Evolutionary conservation across 2,329 filamentous ascomycete species (phyloP), one percentile per base, ranked within the genome.

Genomic region (Penicillium sp.): DNA sequence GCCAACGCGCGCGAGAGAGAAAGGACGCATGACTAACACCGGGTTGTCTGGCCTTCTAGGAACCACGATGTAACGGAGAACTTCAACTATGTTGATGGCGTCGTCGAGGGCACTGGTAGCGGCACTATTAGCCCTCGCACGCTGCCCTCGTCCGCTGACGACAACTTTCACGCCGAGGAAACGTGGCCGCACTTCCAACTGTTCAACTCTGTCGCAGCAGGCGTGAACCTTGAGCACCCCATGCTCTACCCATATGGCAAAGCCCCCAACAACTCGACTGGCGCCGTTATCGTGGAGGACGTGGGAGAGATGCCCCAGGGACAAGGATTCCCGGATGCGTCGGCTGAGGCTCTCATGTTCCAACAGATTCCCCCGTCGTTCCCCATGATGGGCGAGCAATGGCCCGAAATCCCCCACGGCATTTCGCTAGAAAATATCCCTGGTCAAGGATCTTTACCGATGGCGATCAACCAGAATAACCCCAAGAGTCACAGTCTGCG

Each of bases 121-220:
- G 70, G 71, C 50, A 75, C 74, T 6, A 67, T 77, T 50, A 77
- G 74, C 60, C 74, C 75, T 36, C 66, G 67, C 51, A 76, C 74
- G 4, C 60, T 76, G 27, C 73, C 73, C 22, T 74, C 70, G 16
- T 75, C 74, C 18, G 64, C 71, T 51, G 75, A 77, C 56, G 74
- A 76, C 53, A 73, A 74, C 60, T 74, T 73, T 46, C 74, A 74
- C 37, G 56, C 70, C 43, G 74, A 77, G 56, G 73, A 76, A 56
- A 66, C 69, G 54, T 77, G 74, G 74, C 69, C 73, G 27, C 73
- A 73, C 7, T 75, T 75, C 39, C 74, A 74, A 35, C 61, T 77
- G 10, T 69, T 73, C 65, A 72, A 74, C 60, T 61, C 71, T 24
- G 67, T 73, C 47, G 66, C 69, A 16, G 64, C 69, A 16, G 67